Percentiles rank a stretch among this genome's conserved stretches.
phyloP scores from a whole-genome alignment of 257 asterid genomes.

The Oldenlandia corymbosa region DNA sequence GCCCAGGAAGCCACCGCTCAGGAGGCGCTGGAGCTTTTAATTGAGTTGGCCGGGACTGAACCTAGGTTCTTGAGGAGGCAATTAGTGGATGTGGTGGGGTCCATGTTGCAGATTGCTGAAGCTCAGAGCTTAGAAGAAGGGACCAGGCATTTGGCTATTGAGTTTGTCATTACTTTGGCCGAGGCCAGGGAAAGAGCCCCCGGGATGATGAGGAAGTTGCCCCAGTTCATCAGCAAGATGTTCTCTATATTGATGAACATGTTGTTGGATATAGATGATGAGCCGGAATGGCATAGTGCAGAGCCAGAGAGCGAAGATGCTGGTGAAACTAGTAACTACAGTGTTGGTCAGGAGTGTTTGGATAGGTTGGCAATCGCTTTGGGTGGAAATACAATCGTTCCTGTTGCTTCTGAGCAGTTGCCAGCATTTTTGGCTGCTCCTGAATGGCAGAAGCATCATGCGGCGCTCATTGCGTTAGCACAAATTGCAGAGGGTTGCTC shows the following conservation, averaged over 20 bases:
- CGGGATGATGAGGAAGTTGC: slow-evolving; percentile 99
- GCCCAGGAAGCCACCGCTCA: slow-evolving; percentile 96
- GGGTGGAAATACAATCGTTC: slow-evolving; percentile 90
- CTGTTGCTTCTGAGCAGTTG: slow-evolving; percentile 89
- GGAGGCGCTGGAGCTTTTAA: slow-evolving; percentile 86
- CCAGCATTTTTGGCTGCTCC: slow-evolving; percentile 69
- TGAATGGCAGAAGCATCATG: slow-evolving; percentile 95
- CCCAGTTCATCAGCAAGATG: slow-evolving; percentile 74
- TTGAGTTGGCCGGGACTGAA: slow-evolving; percentile 90
- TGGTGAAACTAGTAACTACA: slow-evolving; percentile 83
- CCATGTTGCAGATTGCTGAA: slow-evolving; percentile 93
- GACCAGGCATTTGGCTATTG: slow-evolving; percentile 87
- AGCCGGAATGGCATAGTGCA: slow-evolving; percentile 85
- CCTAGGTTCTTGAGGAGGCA: slow-evolving; percentile 91
- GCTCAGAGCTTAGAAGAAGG: slow-evolving; percentile 92
- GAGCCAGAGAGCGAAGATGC: slow-evolving; percentile 92
- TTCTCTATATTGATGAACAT: slow-evolving; percentile 77
- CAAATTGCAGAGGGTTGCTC: slow-evolving; percentile 98
- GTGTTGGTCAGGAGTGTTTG: slow-evolving; percentile 94
- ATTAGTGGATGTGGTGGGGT: slow-evolving; percentile 83
- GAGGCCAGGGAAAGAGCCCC: slow-evolving; percentile 99
- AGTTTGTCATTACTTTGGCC: slow-evolving; percentile 85
- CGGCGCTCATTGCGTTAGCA: slow-evolving; percentile 92
- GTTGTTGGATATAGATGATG: slow-evolving; percentile 89
- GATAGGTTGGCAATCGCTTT: slow-evolving; percentile 84